Evolutionary conservation across 352 stramenopile species (phyloP), one percentile per base, ranked within the genome.

Genomic region (Globisporangium uncinulatum): DNA sequence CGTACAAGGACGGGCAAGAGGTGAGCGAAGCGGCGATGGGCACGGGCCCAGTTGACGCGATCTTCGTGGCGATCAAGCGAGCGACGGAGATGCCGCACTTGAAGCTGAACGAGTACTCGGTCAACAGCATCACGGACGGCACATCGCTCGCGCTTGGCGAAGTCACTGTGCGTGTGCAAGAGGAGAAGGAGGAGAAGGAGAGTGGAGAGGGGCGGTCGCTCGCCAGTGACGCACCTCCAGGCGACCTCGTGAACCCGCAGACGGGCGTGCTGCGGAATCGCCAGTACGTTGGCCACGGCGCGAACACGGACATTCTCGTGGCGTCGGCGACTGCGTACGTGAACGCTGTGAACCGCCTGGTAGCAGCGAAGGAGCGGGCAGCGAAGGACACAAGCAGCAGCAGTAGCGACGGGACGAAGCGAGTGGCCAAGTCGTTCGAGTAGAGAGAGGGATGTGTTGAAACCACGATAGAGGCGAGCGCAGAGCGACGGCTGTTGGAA

Each of bases 281-380:
- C 54, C 87, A 94, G 65, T 96, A 94, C 66, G 87, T 94, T 17
- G 87, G 87, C 55, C 84, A 95, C 67, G 87, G 87, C 45, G 86
- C 87, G 36, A 93, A 96, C 76, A 94, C 81, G 36, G 87, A 96
- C 66, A 96, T 96, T 54, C 67, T 96, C 32, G 86, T 96, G 17
- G 84, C 86, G 3, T 93, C 83, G 1, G 87, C 87, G 41, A 95
- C 86, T 20, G 86, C 86, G 3, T 96, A 96, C 63, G 74, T 96
- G 44, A 94, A 92, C 63, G 86, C 86, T 14, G 75, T 95, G 21
- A 96, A 96, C 72, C 84, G 86, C 56, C 68, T 93, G 60, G 68
- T 95, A 57, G 87, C 78, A 1, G 79, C 82, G 9, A 86, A 92
- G 58, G 64, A 74, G 55, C 79, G 82, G 50, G 63, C 49, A 56